Percentiles rank a stretch among this genome's conserved stretches.
Conservation (phyloP, 2,329 filamentous ascomycete species). For the Arthroderma uncinatum region DNA sequence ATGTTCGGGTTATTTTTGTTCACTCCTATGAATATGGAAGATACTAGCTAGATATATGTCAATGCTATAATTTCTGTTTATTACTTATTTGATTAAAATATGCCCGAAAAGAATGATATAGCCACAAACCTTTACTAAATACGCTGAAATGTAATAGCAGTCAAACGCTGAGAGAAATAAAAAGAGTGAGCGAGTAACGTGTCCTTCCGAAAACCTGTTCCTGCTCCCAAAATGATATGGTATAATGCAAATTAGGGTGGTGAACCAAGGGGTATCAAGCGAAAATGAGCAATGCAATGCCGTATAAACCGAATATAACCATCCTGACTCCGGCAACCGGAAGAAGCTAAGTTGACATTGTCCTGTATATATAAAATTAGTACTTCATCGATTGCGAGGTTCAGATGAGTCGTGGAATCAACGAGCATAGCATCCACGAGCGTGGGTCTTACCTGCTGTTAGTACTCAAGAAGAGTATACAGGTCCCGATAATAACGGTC, state of each 20-base stretch:
- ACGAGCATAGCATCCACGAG: too few relatives aligned
- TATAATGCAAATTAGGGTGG: neutral
- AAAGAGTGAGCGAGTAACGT: neutral
- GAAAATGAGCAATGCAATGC: neutral
- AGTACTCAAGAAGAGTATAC: conserved; percentile 35
- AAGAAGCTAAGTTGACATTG: neutral
- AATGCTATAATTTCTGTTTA: neutral
- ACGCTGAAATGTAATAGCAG: neutral
- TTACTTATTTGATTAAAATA: neutral
- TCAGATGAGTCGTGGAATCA: neutral
- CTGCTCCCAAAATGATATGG: neutral
- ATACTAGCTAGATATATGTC: neutral
- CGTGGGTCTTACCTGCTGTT: conserved; percentile 18
- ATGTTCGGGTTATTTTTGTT: neutral
- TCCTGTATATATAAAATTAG: neutral
- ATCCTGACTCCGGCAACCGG: neutral
- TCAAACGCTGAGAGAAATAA: neutral
- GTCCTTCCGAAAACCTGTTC: neutral
- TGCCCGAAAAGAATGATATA: neutral
- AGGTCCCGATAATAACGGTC: conserved; percentile 35
- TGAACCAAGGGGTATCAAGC: neutral
- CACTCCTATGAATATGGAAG: neutral
- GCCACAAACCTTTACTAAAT: neutral
- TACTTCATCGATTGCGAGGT: too few relatives aligned
- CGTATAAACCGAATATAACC: neutral